Base-by-base conservation (phyloP, 2,329 filamentous ascomycete genomes). In the Thelonectria olida region DNA sequence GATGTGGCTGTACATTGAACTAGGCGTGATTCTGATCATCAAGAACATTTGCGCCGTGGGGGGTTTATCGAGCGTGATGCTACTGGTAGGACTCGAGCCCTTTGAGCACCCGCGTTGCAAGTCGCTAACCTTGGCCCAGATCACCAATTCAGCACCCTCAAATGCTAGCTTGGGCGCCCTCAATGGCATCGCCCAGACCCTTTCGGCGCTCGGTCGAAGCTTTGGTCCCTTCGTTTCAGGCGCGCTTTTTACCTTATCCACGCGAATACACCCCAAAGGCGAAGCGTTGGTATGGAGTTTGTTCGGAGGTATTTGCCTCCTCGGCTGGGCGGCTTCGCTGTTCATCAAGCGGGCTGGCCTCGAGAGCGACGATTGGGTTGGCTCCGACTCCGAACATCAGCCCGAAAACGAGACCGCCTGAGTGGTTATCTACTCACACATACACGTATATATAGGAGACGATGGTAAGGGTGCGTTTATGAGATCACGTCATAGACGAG, bases 11-110 rank as follows among this genome's bases (percentile, higher is more conserved):
- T 97, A 93, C 78, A 73, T 87, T 4, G 93, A 98, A 75, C 79
- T 98, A n/a, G 93, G 91, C 1, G 74, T 88, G 13, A 88, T 96
- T 0, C 80, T 99, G 41, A 85, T 97, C 12, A 80, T 97, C 56
- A 98, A 97, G 79, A 97, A 95, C 12, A 88, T 97, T 9, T 93
- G 93, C 58, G 88, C 93, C 2, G 93, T 99, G 0, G 93, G 93
- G 7, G 95, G 95, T 0, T 76, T 99, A 61, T 97, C 94, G 2
- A 96, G 93, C 73, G 93, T 95, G 4, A 87, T 98, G 78, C 83
- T 96, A 15, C 79, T 99, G 76, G 92, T 96, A 82, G 77, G 88
- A 81, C 47, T 13, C 25, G 10, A 17, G 23, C 15, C 9, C 12
- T 5, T 6, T 5, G 4, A 1, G 3, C 9, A 12, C n/a, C 19